phyloP scores from a whole-genome alignment of 2,329 filamentous ascomycete species.

The Arthroderma sp. region DNA sequence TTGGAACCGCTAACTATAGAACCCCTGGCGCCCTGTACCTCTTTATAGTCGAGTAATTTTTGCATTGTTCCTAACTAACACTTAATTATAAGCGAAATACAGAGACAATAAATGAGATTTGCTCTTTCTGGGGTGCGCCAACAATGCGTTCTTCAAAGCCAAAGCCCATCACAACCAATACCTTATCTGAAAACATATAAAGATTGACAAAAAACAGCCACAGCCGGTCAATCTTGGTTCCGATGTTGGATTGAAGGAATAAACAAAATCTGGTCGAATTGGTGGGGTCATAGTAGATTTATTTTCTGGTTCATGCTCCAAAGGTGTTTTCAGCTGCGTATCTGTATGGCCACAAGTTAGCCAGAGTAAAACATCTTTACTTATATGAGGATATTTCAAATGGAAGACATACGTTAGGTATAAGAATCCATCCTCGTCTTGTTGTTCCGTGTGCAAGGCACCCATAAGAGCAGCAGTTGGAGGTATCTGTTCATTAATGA shows the following conservation, averaged over 20 bases:
- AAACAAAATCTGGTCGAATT: neutral
- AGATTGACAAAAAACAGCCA: no score
- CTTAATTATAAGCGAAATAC: no score
- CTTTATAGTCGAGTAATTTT: no score
- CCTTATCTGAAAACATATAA: no score
- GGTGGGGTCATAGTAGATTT: neutral
- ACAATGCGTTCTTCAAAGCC: no score
- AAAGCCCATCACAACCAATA: no score
- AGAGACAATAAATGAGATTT: neutral
- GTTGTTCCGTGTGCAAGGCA: constrained; percentile 99
- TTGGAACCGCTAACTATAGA: no score
- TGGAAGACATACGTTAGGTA: constrained; percentile 71
- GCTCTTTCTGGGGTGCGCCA: no score
- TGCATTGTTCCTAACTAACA: no score
- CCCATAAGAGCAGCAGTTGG: constrained; percentile 97
- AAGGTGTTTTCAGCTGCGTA: constrained; percentile 99
- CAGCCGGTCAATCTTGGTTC: neutral
- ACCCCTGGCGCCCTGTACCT: no score
- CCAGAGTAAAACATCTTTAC: constrained; percentile 1
- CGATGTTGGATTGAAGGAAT: neutral
- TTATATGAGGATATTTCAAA: neutral
- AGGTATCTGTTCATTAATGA: constrained; percentile 94
- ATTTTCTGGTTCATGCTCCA: constrained; percentile 38
- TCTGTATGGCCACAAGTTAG: constrained; percentile 29
- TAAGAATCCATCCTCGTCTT: constrained; percentile 76